Evolutionary conservation across 2,329 filamentous ascomycete species (phyloP).

Genomic region (Nothopassalora personata): DNA sequence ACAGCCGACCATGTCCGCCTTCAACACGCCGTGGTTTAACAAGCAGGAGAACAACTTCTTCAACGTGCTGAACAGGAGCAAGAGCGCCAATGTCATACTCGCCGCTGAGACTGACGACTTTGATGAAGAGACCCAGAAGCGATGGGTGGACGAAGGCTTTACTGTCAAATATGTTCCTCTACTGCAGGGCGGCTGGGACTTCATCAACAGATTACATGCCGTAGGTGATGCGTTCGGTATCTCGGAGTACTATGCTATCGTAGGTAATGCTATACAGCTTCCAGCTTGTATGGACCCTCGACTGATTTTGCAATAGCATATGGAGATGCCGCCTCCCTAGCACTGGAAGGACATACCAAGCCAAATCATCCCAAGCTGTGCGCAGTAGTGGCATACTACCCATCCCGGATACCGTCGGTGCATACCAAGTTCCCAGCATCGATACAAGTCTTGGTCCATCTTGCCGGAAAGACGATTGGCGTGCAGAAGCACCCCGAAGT

Average conservation of each 20-base stretch:
- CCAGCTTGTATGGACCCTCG: too few relatives aligned
- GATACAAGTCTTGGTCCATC: conserved; percentile 52
- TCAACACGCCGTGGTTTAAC: conserved; percentile 32
- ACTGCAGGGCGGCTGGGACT: conserved; percentile 45
- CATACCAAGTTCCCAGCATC: conserved; percentile 41
- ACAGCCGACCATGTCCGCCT: conserved; percentile 21
- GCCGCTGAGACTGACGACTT: conserved; percentile 52
- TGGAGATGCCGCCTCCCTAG: conserved; percentile 56
- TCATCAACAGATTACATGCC: conserved; percentile 44
- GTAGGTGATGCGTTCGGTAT: conserved; percentile 52
- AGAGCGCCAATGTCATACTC: conserved; percentile 44
- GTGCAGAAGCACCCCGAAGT: conserved; percentile 47
- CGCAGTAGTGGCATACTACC: conserved; percentile 60
- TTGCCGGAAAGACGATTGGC: conserved; percentile 48
- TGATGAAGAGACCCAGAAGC: conserved; percentile 48
- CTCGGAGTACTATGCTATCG: conserved; percentile 57
- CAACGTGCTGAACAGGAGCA: conserved; percentile 36
- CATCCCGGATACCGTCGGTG: conserved; percentile 51
- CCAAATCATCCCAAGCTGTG: conserved; percentile 52
- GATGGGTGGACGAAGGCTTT: conserved; percentile 59
- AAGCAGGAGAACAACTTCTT: conserved; percentile 31
- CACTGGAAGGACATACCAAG: conserved; percentile 54
- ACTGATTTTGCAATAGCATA: conserved; percentile 44
- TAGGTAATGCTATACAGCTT: conserved; percentile 42
- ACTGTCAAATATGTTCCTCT: conserved; percentile 52